phyloP scores from a whole-genome alignment of 139 green algal species.

The Chlamydomonas sphaeroides region DNA sequence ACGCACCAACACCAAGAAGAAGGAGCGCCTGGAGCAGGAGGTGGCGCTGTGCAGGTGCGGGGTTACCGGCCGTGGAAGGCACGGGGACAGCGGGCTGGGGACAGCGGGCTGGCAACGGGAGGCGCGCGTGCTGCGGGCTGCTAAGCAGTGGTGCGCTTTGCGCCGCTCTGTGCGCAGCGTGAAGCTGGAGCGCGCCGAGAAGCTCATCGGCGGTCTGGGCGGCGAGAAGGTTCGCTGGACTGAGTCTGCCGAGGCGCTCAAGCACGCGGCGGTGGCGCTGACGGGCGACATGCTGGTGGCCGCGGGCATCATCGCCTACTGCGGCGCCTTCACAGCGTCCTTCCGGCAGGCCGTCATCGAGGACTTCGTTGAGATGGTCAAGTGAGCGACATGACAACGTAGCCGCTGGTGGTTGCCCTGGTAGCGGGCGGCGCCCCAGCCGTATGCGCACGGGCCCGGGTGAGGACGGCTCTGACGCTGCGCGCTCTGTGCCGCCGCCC shows the following conservation, averaged over 20 bases:
- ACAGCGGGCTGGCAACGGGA: no score
- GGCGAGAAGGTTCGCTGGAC: conserved; percentile 70
- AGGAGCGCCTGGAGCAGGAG: conserved; percentile 74
- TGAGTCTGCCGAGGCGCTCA: conserved; percentile 62
- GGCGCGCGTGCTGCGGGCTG: no score
- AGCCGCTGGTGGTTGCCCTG: no score
- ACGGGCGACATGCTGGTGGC: conserved; percentile 85
- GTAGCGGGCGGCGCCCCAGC: no score
- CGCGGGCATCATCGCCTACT: conserved; percentile 75
- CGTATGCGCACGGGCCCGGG: no score
- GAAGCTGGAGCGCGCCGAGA: conserved; percentile 76
- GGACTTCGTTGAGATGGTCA: conserved; percentile 62
- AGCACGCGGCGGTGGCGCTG: conserved; percentile 66
- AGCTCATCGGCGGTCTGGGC: conserved; percentile 78
- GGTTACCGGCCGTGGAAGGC: no score
- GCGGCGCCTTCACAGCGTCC: conserved; percentile 75
- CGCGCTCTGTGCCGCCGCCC: no score
- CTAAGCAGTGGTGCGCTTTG: neutral
- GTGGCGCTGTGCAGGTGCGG: conserved; percentile 68
- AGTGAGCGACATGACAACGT: no score
- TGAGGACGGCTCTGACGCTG: no score
- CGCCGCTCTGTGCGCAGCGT: conserved; percentile 31
- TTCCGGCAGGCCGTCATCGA: conserved; percentile 67
- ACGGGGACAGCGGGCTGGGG: no score
- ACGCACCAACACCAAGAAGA: conserved; percentile 71